Percentiles rank a stretch among this genome's conserved stretches.
phyloP scores from a whole-genome alignment of 176 grass and related monocot genomes.

The Hyparrhenia diplandra region DNA sequence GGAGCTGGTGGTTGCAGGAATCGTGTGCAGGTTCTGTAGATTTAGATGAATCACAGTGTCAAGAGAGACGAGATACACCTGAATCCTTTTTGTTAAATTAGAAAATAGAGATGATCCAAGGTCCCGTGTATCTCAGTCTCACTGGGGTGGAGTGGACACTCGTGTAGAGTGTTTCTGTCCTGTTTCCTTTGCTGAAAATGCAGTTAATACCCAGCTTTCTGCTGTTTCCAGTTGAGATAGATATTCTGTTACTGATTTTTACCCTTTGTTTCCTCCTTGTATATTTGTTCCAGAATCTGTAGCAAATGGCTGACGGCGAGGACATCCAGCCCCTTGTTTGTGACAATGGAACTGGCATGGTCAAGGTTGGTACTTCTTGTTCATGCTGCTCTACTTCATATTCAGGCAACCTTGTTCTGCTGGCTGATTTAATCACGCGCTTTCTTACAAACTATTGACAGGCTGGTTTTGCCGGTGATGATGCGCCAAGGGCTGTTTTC shows the following conservation, averaged over 20 bases:
- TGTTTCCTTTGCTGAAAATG: not conserved
- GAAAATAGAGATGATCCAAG: not conserved
- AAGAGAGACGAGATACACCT: not conserved
- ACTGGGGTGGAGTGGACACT: not conserved
- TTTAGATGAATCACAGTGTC: not conserved
- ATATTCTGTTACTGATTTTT: not conserved
- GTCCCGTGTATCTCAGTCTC: not conserved
- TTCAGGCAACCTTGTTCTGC: not conserved
- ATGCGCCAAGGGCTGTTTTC: slow-evolving; percentile 41
- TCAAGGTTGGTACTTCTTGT: slow-evolving; percentile 20
- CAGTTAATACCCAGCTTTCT: not conserved
- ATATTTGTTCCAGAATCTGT: not conserved
- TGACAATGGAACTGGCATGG: slow-evolving; percentile 52
- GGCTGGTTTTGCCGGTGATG: slow-evolving; percentile 46
- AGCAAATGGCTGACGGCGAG: slow-evolving; percentile 35
- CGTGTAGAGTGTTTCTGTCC: not conserved
- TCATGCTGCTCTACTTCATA: not conserved
- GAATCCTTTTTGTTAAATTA: not conserved
- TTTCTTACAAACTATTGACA: not conserved
- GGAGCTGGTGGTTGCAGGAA: not conserved
- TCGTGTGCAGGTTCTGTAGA: not conserved
- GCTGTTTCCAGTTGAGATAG: not conserved
- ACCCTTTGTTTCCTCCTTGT: not conserved
- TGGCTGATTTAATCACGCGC: not conserved
- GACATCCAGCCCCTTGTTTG: slow-evolving; percentile 50